Conservation (phyloP, 2,329 filamentous ascomycete genomes). For the Lachnellula willkommii region DNA sequence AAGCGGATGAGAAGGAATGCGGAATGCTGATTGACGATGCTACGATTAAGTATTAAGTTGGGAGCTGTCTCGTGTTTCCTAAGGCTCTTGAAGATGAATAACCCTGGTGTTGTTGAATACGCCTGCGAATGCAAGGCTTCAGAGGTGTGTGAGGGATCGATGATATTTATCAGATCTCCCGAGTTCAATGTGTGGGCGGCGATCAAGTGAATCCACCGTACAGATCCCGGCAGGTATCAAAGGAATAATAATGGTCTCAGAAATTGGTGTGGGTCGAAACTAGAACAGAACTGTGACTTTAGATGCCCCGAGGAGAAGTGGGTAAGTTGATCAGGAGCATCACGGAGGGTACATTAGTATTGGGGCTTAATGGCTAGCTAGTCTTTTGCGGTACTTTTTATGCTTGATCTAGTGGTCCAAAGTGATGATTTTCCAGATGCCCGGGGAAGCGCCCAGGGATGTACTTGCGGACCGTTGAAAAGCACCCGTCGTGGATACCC, state of each 20-base stretch:
- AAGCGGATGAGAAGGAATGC: neutral
- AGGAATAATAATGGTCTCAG: slow-evolving; percentile 44
- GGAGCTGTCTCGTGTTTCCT: slow-evolving; percentile 33
- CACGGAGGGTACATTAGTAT: neutral
- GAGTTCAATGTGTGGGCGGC: slow-evolving; percentile 39
- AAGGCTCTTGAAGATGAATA: slow-evolving; percentile 18
- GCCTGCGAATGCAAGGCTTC: slow-evolving; percentile 29
- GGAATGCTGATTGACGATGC: slow-evolving; percentile 14
- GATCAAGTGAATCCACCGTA: slow-evolving; percentile 48
- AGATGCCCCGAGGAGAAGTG: slow-evolving; percentile 26
- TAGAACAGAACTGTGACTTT: slow-evolving; percentile 28
- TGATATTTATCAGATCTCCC: slow-evolving; percentile 47
- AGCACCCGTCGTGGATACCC: slow-evolving; percentile 24
- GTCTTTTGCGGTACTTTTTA: slow-evolving; percentile 24
- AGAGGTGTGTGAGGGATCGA: slow-evolving; percentile 38
- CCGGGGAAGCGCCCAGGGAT: slow-evolving; percentile 18
- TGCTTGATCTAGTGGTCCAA: slow-evolving; percentile 23
- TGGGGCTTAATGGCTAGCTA: slow-evolving; percentile 21
- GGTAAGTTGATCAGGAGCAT: slow-evolving; percentile 25
- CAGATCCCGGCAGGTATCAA: slow-evolving; percentile 42
- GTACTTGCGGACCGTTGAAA: slow-evolving; percentile 26
- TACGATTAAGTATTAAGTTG: slow-evolving; percentile 27
- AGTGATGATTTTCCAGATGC: slow-evolving; percentile 23
- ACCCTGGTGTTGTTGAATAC: slow-evolving; percentile 24
- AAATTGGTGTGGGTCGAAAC: slow-evolving; percentile 48